phyloP scores from a whole-genome alignment of 2,329 filamentous ascomycete species.

The Aspergillaceae sp. region DNA sequence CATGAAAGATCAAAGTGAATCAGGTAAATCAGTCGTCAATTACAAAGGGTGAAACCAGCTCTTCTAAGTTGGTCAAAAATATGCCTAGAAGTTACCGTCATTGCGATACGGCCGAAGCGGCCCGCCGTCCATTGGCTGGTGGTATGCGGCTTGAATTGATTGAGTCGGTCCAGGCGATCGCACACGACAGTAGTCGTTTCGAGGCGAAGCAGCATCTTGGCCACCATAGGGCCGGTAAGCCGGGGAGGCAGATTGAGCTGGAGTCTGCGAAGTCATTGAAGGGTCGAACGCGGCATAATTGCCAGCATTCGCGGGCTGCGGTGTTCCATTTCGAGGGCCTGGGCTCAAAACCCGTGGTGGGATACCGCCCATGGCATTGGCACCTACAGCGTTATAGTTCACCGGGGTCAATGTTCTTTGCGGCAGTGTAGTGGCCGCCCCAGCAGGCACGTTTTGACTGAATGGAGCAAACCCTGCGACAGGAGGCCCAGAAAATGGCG shows the following conservation, averaged over 20 bases:
- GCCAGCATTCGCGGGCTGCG: slow-evolving; percentile 6
- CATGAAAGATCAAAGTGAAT: slow-evolving; percentile 1
- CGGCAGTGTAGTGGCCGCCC: not conserved
- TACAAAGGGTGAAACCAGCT: slow-evolving; percentile 22
- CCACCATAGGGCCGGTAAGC: slow-evolving; percentile 13
- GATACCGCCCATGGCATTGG: slow-evolving; percentile 1
- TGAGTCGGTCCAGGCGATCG: not conserved
- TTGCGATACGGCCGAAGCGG: not conserved
- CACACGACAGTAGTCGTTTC: too few relatives aligned
- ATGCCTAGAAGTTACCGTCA: slow-evolving; percentile 7
- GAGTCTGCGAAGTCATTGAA: slow-evolving; percentile 5
- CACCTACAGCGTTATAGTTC: slow-evolving; percentile 9
- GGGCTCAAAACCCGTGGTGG: slow-evolving; percentile 3
- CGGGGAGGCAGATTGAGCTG: slow-evolving; percentile 5
- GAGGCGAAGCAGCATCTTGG: slow-evolving; percentile 11
- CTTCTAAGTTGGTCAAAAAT: slow-evolving; percentile 5
- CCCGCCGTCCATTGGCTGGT: too few relatives aligned
- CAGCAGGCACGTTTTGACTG: slow-evolving; percentile 4
- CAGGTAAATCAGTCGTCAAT: slow-evolving; percentile 14
- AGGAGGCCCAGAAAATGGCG: slow-evolving; percentile 9
- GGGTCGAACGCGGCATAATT: slow-evolving; percentile 18
- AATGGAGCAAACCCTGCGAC: slow-evolving; percentile 11
- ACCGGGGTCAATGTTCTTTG: not conserved
- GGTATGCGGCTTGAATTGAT: not conserved
- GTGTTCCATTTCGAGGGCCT: slow-evolving; percentile 2